Evolutionary conservation across 805 yeast species (phyloP).

Genomic region (Pichia paraexigua): DNA sequence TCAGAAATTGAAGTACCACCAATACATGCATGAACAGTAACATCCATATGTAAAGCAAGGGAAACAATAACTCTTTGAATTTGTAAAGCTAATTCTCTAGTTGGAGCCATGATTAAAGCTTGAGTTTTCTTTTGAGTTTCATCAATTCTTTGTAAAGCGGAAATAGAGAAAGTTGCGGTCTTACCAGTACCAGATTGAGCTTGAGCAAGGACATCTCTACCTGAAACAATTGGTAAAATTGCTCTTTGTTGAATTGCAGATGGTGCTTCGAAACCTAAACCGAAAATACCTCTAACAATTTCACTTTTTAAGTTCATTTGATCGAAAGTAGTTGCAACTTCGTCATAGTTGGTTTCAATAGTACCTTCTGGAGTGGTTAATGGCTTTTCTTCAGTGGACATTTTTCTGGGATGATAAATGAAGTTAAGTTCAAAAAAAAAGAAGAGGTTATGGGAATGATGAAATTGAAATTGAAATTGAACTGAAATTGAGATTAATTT

Average conservation of each 20-base stretch:
- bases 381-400: conserved; percentile 44
- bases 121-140: conserved; percentile 65
- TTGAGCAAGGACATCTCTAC: conserved; percentile 95
- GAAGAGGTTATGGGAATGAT: neutral
- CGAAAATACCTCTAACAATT: conserved; percentile 70
- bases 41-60: conserved; percentile 81
- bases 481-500: neutral
- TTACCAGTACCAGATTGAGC: conserved; percentile 99
- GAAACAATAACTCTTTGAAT: conserved; percentile 82
- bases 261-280: conserved; percentile 92
- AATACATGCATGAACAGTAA: conserved; percentile 82
- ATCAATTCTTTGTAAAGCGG: conserved; percentile 83
- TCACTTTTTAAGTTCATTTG: conserved; percentile 68
- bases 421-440: neutral
- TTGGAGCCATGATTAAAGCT: conserved; percentile 88
- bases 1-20: conserved; percentile 86
- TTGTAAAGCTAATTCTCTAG: conserved; percentile 92
- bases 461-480: neutral
- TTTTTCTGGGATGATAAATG: conserved; percentile 16
- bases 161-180: conserved; percentile 96
- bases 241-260: conserved; percentile 98
- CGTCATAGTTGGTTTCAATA: conserved; percentile 95
- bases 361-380: conserved; percentile 33
- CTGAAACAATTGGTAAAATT: conserved; percentile 86
- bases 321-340: conserved; percentile 69